Conservation (phyloP, 495 filamentous ascomycete species). For the Annulohypoxylon maeteangense region DNA sequence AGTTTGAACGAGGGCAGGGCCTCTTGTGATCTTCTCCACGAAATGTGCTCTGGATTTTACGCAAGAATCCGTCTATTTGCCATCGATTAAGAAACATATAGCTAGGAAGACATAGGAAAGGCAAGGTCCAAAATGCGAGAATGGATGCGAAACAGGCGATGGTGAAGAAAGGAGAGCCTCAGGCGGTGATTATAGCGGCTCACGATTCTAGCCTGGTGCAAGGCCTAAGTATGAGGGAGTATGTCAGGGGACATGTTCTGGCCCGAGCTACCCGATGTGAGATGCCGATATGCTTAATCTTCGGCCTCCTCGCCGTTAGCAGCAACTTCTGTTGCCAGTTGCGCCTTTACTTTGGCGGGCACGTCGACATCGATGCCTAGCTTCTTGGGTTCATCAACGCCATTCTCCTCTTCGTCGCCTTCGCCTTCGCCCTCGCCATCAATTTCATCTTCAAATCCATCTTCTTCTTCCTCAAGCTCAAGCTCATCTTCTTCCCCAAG, state of each 20-base stretch:
- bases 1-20: slow-evolving; percentile 32
- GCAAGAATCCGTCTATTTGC: slow-evolving; percentile 32
- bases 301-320: slow-evolving; percentile 36
- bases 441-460: slow-evolving; percentile 49
- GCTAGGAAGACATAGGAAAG: slow-evolving; percentile 20
- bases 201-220: background rate
- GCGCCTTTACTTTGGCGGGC: slow-evolving; percentile 50
- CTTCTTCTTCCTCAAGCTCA: slow-evolving; percentile 49
- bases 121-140: background rate
- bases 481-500: slow-evolving; percentile 46
- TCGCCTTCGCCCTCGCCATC: slow-evolving; percentile 52
- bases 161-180: background rate
- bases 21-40: slow-evolving; percentile 19
- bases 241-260: background rate
- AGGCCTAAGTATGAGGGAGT: background rate
- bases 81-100: slow-evolving; percentile 24
- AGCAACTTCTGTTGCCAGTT: slow-evolving; percentile 38
- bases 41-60: slow-evolving; percentile 24
- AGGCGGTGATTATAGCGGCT: background rate
- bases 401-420: slow-evolving; percentile 48
- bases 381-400: slow-evolving; percentile 49
- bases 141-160: background rate
- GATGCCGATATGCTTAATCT: slow-evolving; percentile 17
- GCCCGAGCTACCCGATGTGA: background rate
- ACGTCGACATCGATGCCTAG: slow-evolving; percentile 48